Conservation (phyloP, 441 rosid genomes). For the Metrosideros polymorpha region DNA sequence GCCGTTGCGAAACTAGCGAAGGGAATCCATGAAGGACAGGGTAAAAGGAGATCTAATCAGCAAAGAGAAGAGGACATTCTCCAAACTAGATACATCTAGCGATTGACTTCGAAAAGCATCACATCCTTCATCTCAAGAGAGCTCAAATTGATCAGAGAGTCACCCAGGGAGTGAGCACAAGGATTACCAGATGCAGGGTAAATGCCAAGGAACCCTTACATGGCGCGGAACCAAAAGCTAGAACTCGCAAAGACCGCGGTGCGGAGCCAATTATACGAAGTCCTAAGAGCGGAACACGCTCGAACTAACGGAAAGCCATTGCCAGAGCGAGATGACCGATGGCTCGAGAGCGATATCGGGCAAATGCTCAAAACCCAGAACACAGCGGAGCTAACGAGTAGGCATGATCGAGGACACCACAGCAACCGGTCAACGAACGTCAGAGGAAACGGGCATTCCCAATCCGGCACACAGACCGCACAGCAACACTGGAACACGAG, state of each 20-base stretch:
- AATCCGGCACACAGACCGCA: constrained; percentile 10
- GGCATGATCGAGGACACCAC: constrained; percentile 20
- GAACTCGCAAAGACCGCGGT: constrained; percentile 1
- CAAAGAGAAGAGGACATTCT: background rate
- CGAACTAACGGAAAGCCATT: constrained; percentile 44
- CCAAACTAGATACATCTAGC: background rate
- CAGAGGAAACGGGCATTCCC: constrained; percentile 19
- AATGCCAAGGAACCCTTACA: constrained; percentile 23
- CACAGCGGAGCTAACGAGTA: constrained; percentile 26
- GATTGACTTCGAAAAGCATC: background rate
- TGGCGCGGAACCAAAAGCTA: constrained; percentile 14
- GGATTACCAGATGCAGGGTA: constrained; percentile 4
- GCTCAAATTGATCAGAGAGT: constrained; percentile 1
- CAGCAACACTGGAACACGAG: constrained; percentile 8
- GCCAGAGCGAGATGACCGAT: background rate
- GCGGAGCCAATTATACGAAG: constrained; percentile 7
- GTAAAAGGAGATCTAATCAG: background rate
- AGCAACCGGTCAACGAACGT: constrained; percentile 4
- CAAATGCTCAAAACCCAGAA: background rate
- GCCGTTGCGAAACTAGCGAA: background rate
- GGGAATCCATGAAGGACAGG: background rate
- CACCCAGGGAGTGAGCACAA: constrained; percentile 25
- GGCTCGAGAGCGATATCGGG: background rate
- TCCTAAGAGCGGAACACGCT: background rate
- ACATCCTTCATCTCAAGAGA: constrained; percentile 6